A percentile compares a stretch with the other conserved stretches of the same genome.
phyloP scores from a whole-genome alignment of 768 basidiomycete genomes.

The Suillus placidus region DNA sequence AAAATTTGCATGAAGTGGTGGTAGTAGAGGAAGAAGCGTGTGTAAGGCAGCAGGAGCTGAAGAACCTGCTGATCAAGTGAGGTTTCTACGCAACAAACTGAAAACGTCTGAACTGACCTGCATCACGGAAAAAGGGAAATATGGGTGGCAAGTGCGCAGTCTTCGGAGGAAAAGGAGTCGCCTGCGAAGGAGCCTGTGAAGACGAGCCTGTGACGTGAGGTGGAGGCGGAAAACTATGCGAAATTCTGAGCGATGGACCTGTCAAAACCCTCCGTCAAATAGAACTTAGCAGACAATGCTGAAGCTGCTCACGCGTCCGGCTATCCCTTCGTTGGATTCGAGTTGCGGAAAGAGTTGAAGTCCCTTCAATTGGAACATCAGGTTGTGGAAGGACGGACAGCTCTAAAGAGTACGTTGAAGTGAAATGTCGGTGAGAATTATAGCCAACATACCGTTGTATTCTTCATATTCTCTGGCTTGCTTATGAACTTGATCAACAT shows the following conservation, averaged over 20 bases:
- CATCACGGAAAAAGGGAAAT: slow-evolving; percentile 10
- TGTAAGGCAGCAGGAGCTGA: slow-evolving; percentile 39
- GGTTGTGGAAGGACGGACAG: not conserved
- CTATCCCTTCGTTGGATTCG: slow-evolving; percentile 1
- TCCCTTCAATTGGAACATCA: not conserved
- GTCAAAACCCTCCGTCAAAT: not conserved
- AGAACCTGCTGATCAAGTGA: slow-evolving; percentile 14
- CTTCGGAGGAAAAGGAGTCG: slow-evolving; percentile 5
- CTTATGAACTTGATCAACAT: slow-evolving; percentile 9
- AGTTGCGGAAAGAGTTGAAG: not conserved
- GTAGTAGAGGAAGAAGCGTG: slow-evolving; percentile 56
- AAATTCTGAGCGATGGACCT: slow-evolving; percentile 21
- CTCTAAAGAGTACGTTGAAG: not conserved
- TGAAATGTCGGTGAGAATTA: not conserved
- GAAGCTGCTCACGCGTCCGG: slow-evolving; percentile 17
- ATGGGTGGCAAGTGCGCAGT: slow-evolving; percentile 12
- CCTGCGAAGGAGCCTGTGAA: slow-evolving; percentile 20
- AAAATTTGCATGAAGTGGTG: slow-evolving; percentile 67
- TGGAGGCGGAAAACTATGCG: slow-evolving; percentile 8
- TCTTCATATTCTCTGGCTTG: slow-evolving; percentile 8
- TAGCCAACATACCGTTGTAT: not conserved
- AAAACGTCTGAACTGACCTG: slow-evolving; percentile 15
- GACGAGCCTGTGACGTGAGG: slow-evolving; percentile 10
- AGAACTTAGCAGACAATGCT: too few species aligned
- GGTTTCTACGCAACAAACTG: not conserved